A percentile compares a stretch with the other conserved stretches of the same genome.
phyloP scores from a whole-genome alignment of 768 basidiomycete species.

The Tubosaeta sp. region DNA sequence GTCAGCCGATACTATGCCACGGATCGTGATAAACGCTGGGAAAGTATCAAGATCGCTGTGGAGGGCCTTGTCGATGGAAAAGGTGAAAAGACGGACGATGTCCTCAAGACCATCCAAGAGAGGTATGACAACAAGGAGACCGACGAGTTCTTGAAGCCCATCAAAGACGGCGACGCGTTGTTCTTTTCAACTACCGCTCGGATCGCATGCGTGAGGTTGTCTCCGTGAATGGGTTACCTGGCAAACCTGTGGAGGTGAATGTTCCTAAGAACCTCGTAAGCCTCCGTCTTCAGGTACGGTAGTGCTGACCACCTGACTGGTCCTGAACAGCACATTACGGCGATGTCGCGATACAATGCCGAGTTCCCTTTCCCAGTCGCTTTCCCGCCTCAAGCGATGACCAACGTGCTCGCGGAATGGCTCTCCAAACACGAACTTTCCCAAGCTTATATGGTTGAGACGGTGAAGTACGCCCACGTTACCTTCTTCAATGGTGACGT shows the following conservation, averaged over 20 bases:
- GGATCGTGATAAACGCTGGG: conserved; percentile 98
- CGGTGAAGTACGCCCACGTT: conserved; percentile 97
- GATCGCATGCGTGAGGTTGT: conserved; percentile 93
- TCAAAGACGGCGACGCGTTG: conserved; percentile 84
- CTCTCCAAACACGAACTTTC: conserved; percentile 71
- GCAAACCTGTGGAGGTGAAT: conserved; percentile 80
- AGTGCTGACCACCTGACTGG: neutral
- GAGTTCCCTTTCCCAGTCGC: conserved; percentile 88
- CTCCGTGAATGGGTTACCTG: conserved; percentile 73
- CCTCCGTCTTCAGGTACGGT: neutral
- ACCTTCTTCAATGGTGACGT: conserved; percentile 98
- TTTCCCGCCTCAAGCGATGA: conserved; percentile 93
- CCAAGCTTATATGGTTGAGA: conserved; percentile 93
- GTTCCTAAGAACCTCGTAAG: conserved; percentile 78
- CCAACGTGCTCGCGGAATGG: conserved; percentile 93
- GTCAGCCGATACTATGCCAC: conserved; percentile 94
- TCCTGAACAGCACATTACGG: conserved; percentile 59
- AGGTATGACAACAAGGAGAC: conserved; percentile 84
- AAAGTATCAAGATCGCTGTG: conserved; percentile 84
- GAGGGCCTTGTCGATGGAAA: conserved; percentile 77
- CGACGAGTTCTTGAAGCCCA: conserved; percentile 95
- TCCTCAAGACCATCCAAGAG: conserved; percentile 63
- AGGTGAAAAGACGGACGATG: conserved; percentile 51
- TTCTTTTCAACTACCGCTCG: conserved; percentile 98
- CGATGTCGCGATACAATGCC: conserved; percentile 91